Evolutionary conservation across 768 basidiomycete genomes (phyloP).

Genomic region (Omphalotus guepiniiformis): DNA sequence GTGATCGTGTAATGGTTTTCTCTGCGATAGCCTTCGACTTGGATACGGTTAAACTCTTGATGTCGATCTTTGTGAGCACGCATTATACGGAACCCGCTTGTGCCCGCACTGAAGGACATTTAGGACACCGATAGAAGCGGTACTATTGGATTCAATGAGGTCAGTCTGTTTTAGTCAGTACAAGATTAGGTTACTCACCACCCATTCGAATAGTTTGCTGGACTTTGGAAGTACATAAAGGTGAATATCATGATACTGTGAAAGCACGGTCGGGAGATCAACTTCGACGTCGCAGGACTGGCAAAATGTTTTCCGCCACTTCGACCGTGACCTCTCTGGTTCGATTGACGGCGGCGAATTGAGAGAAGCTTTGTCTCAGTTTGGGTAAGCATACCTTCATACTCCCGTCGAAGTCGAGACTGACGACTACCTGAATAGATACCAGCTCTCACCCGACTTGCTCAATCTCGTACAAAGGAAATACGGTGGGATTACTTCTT

Average conservation of each 20-base stretch:
- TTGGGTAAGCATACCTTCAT: conserved; percentile 44
- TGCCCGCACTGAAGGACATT: too few relatives aligned
- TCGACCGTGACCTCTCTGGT: conserved; percentile 81
- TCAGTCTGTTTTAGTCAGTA: conserved; percentile 28
- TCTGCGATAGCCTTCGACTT: conserved; percentile 64
- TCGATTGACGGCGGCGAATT: conserved; percentile 72
- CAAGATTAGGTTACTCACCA: neutral
- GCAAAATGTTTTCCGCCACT: conserved; percentile 81
- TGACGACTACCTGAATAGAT: conserved; percentile 29
- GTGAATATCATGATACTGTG: conserved; percentile 18
- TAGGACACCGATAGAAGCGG: conserved; percentile 72
- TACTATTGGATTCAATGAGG: conserved; percentile 78
- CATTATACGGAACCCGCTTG: neutral
- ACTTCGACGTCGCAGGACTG: conserved; percentile 47
- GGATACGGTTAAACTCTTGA: conserved; percentile 82
- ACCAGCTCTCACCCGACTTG: conserved; percentile 63
- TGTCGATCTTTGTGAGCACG: conserved; percentile 69
- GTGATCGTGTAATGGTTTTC: neutral
- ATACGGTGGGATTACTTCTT: conserved; percentile 53
- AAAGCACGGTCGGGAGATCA: neutral
- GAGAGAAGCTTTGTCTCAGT: conserved; percentile 61
- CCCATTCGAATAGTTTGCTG: conserved; percentile 52
- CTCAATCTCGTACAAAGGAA: conserved; percentile 69
- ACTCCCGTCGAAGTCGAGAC: too few relatives aligned
- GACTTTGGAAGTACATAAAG: conserved; percentile 82